Evolutionary conservation across 176 grass and related monocot genomes (phyloP).

Genomic region (Phoenix roebelenii): DNA sequence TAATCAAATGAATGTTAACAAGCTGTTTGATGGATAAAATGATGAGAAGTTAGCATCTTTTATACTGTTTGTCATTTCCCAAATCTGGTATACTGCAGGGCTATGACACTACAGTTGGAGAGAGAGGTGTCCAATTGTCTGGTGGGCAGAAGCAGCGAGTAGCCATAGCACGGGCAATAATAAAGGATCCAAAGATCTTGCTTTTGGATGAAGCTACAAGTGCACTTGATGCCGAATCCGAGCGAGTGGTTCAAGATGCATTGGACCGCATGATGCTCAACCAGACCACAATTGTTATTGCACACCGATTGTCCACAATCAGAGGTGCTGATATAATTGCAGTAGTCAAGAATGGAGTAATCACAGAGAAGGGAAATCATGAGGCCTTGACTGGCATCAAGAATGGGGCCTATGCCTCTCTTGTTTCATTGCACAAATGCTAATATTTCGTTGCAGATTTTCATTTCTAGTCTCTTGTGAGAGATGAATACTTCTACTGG

Average conservation of each 20-base stretch:
- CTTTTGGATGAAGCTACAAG: conserved; percentile 14
- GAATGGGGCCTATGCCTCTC: too few species aligned
- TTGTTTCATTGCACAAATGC: too few species aligned
- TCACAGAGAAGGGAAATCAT: too few species aligned
- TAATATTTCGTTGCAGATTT: too few species aligned
- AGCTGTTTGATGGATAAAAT: background rate
- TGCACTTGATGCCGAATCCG: conserved; percentile 5
- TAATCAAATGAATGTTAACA: background rate
- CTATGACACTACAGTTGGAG: conserved; percentile 11
- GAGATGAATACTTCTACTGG: too few species aligned
- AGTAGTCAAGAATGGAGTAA: too few species aligned
- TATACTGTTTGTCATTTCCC: background rate
- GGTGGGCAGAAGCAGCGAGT: conserved; percentile 12
- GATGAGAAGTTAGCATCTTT: background rate
- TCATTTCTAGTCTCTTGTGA: too few species aligned
- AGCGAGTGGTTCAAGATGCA: conserved; percentile 1
- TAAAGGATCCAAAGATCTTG: conserved; percentile 13
- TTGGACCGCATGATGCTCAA: background rate
- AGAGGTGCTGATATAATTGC: too few species aligned
- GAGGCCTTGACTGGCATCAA: too few species aligned
- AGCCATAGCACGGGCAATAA: conserved; percentile 1
- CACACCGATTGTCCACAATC: too few species aligned
- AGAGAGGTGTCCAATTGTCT: conserved; percentile 1
- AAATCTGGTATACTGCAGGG: background rate
- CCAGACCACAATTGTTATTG: conserved; percentile 4